Conservation (phyloP, 805 yeast species). For the Schwanniomyces polymorphus region DNA sequence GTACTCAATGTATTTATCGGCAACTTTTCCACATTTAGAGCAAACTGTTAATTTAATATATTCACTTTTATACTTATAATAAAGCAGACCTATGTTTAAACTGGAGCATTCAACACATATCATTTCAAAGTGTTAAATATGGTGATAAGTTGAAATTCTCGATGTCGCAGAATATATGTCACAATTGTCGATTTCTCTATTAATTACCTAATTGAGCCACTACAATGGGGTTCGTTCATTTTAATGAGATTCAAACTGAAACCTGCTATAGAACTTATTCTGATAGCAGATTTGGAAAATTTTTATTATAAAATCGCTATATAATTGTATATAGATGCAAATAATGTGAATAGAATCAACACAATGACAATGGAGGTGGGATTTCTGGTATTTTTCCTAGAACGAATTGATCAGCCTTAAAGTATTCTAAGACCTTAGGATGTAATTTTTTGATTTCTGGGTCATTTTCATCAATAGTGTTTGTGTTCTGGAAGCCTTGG, state of each 20-base stretch:
- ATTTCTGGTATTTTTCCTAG: slow-evolving; percentile 70
- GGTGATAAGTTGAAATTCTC: neutral
- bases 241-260: no score
- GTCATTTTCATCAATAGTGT: slow-evolving; percentile 14
- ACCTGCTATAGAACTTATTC: no score
- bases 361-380: slow-evolving; percentile 55
- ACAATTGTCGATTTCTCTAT: neutral
- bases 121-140: slow-evolving; percentile 44
- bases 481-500: slow-evolving; percentile 4
- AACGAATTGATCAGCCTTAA: slow-evolving; percentile 47
- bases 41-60: slow-evolving; percentile 83
- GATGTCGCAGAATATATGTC: neutral
- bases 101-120: slow-evolving; percentile 87
- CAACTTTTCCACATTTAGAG: slow-evolving; percentile 65
- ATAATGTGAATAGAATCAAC: slow-evolving; percentile 2
- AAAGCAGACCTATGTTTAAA: slow-evolving; percentile 59
- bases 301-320: neutral
- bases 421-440: slow-evolving; percentile 45
- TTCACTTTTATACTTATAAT: slow-evolving; percentile 69
- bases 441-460: slow-evolving; percentile 38
- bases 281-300: neutral
- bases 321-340: neutral
- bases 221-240: no score
- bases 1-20: slow-evolving; percentile 89
- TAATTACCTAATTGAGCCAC: no score